Base-by-base conservation (phyloP, 164 flowering plant species). In the Umbilicus rupestris region DNA sequence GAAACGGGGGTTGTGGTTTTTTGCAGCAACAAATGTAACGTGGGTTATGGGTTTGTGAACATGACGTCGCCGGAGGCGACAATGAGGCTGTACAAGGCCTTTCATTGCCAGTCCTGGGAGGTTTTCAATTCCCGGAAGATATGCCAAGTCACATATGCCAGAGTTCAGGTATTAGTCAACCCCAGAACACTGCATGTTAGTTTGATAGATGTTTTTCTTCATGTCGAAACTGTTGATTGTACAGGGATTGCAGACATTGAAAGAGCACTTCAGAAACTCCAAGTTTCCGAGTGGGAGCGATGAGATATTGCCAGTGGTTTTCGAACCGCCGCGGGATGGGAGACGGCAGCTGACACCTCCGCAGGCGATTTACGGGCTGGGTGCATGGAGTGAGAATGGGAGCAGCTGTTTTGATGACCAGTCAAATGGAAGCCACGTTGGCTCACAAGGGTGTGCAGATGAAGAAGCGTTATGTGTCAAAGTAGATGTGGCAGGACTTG, bases 21-120 rank as follows among this genome's bases (percentile, higher is more conserved):
- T 66, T 22, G 26, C 69, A 93, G 97, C 68, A 93, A 93, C 86
- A 93, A 90, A 74, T 93, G 98, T 82, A 93, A 93, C 74, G 94
- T 93, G 70, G 97, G 98, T 64, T 93, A 93, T 76, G 98, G 97
- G 73, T 90, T 93, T 67, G 97, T 90, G 82, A 90, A 93, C 80
- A 73, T 90, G 77, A 93, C 97, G 0, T 78, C 97, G 2, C 92
- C 98, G 3, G 76, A 90, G 72, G 97, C 97, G 0, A 79, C 94
- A 20, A 74, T 74, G 84, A 86, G 92, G 73, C 81, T 93, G 8
- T 86, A 90, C 84, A 90, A 87, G 72, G 86, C 94, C 14, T 88
- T 93, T 63, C 92, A 93, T 55, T 78, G 68, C 65, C 94, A 84
- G 58, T 87, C 76, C 29, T 93, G 98, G 98, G 94, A 86, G 73